phyloP scores from a whole-genome alignment of 208 protist genomes.

The Crithidia expoeki region DNA sequence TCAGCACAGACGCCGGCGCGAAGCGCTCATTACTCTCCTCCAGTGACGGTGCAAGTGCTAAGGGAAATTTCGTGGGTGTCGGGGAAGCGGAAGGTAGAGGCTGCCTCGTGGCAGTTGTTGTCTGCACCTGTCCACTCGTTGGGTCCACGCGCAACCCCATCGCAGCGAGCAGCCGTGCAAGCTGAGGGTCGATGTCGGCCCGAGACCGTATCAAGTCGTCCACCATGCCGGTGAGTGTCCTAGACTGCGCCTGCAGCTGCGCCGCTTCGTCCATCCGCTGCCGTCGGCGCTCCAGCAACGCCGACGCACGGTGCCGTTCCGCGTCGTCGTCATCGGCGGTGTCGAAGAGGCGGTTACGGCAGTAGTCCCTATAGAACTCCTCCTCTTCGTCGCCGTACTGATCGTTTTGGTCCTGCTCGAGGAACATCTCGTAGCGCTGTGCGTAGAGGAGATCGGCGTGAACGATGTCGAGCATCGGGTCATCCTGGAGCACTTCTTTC shows the following conservation, averaged over 20 bases:
- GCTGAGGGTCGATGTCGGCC: conserved; percentile 37
- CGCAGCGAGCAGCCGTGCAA: conserved; percentile 52
- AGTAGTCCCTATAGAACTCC: conserved; percentile 58
- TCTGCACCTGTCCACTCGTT: conserved; percentile 34
- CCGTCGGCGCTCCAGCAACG: conserved; percentile 16
- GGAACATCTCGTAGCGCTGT: conserved; percentile 63
- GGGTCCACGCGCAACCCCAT: conserved; percentile 68
- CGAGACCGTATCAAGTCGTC: conserved; percentile 63
- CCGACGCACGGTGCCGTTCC: conserved; percentile 5
- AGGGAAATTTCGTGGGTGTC: background rate
- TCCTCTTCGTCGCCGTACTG: conserved; percentile 65
- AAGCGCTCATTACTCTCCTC: conserved; percentile 10
- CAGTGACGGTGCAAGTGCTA: background rate
- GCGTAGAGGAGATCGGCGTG: conserved; percentile 48
- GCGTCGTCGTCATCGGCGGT: conserved; percentile 20
- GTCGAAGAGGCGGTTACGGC: conserved; percentile 26
- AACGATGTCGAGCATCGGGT: conserved; percentile 26
- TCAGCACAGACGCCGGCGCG: conserved; percentile 19
- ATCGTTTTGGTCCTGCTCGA: conserved; percentile 62
- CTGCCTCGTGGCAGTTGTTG: background rate
- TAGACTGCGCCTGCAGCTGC: conserved; percentile 38
- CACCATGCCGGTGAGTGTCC: conserved; percentile 59
- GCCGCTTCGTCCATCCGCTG: conserved; percentile 32
- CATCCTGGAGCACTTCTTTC: conserved; percentile 28
- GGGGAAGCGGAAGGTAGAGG: background rate